Conservation (phyloP, 116 monocot genomes). For the Iris pallida region DNA sequence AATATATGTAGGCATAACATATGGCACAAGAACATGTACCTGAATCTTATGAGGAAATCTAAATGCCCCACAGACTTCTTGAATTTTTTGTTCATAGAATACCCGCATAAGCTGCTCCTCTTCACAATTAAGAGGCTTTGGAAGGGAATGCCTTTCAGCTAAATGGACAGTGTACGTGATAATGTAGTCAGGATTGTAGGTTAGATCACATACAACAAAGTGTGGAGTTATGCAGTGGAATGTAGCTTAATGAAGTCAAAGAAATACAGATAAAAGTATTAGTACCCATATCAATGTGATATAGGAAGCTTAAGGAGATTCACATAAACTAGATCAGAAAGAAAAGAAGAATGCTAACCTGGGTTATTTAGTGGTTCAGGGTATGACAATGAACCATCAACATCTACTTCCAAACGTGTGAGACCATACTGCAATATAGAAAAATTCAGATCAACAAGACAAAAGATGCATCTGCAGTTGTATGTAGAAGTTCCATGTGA, state of each 20-base stretch:
- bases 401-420: conserved; percentile 72
- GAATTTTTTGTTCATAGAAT: conserved; percentile 94
- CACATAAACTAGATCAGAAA: not conserved
- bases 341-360: conserved; percentile 2
- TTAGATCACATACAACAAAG: no score
- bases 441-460: not conserved
- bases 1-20: not conserved
- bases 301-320: not conserved
- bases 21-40: conserved; percentile 21
- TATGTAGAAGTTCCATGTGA: conserved; percentile 1
- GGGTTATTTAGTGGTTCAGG: conserved; percentile 51
- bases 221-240: no score
- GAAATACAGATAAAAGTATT: conserved; percentile 3
- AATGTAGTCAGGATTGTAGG: not conserved
- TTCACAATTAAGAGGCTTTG: conserved; percentile 71
- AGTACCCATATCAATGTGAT: not conserved
- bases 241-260: not conserved
- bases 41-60: conserved; percentile 94
- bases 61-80: conserved; percentile 98
- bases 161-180: conserved; percentile 7
- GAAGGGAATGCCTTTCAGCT: conserved; percentile 49
- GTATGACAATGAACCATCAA: conserved; percentile 73
- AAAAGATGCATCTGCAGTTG: not conserved
- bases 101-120: conserved; percentile 82
- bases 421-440: conserved; percentile 55